phyloP scores from a whole-genome alignment of 1,284 basidiomycete species.

The Ceratobasidium sp. region DNA sequence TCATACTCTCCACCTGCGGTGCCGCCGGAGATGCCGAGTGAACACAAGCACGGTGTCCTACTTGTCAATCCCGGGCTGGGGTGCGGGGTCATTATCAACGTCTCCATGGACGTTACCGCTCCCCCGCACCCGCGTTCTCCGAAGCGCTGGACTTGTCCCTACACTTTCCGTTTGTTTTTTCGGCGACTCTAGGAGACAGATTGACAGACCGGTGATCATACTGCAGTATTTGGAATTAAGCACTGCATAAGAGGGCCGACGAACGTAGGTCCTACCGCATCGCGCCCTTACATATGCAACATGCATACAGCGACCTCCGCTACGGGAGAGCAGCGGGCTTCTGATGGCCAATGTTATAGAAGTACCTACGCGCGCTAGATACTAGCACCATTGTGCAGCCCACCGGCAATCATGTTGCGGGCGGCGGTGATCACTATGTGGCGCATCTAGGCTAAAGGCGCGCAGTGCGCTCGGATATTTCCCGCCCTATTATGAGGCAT shows the following conservation, averaged over 20 bases:
- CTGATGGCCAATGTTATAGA: no score
- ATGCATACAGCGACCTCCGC: no score
- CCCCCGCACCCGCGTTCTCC: no score
- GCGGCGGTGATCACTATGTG: not conserved
- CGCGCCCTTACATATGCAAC: constrained; percentile 15
- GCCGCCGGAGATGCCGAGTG: constrained; percentile 31
- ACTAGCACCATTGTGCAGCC: not conserved
- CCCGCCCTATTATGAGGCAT: constrained; percentile 14
- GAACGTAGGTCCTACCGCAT: constrained; percentile 35
- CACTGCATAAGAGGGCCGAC: no score
- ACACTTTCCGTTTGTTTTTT: not conserved
- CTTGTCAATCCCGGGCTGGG: not conserved
- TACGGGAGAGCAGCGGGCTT: no score
- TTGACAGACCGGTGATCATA: not conserved
- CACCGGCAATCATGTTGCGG: constrained; percentile 27
- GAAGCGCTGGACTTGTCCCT: no score
- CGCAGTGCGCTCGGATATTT: not conserved
- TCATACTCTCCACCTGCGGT: constrained; percentile 16
- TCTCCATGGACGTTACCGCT: no score
- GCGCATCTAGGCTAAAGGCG: constrained; percentile 29
- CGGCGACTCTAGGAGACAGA: not conserved
- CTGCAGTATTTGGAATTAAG: no score
- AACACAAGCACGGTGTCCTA: not conserved
- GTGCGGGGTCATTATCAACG: no score
- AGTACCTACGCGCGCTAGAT: no score